Evolutionary conservation across 202 grass and related monocot species (phyloP), one percentile per base, ranked within the genome.

Genomic region (Setaria viridis): DNA sequence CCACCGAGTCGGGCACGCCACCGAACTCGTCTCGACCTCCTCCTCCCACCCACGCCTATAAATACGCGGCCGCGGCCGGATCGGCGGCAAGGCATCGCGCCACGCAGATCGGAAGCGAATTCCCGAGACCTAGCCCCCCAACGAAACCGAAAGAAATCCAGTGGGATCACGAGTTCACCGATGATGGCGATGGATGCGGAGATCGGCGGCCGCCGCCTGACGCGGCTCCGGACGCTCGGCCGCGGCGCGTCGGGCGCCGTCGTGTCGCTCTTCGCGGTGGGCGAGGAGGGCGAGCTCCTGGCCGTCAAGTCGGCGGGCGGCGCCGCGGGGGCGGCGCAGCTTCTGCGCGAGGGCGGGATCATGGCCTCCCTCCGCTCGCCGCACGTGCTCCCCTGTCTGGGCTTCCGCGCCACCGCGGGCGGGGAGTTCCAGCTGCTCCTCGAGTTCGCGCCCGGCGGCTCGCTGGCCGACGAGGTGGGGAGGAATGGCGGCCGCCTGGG

Each of bases 221-320:
- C 57, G 79, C 81, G 89, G 19, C 67, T 93, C 64, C 84, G 84
- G 15, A 84, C 88, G 72, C 90, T 97, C 7, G 94, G 94, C 15
- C 88, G 85, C 13, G 94, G 94, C 77, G 85, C 94, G 45, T 88
- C 92, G 34, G 87, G 89, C 63, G 87, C 88, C 48, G 94, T 92
- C 30, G 91, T 89, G 69, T 89, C 90, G 62, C 84, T 92, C 2
- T 90, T 87, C 37, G 83, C 80, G 56, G 72, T 81, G 12, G 90
- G 17, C 20, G 79, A 63, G 0, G 81, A 63, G 2, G 74, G 72
- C 49, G 72, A 86, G 34, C 53, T 92, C 53, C 64, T 97, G 72
- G 94, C 94, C n/a, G 90, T 97, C 57, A 97, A 97, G 84, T 92
- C 92, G 7, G 90, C 90, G 6, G 45, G 34, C 1, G 73, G 82